Evolutionary conservation across 306 rosid species (phyloP).

Genomic region (Prunus armeniaca): DNA sequence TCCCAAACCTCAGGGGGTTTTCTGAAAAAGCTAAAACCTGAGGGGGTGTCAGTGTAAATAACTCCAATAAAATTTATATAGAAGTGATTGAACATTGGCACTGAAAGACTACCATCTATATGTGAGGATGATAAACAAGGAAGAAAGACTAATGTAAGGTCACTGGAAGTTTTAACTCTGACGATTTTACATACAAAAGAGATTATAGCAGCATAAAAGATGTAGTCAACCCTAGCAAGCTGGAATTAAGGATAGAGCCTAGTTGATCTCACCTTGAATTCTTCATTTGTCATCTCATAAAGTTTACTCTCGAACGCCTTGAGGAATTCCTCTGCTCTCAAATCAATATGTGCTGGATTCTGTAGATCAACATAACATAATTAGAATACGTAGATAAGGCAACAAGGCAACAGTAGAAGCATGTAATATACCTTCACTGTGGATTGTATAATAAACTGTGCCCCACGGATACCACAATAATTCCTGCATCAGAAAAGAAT

Average conservation of each 20-base stretch:
- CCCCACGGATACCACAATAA: slow-evolving; percentile 76
- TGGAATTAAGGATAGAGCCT: not conserved
- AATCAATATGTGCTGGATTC: slow-evolving; percentile 75
- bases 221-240: not conserved
- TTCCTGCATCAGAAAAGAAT: slow-evolving; percentile 44
- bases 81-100: not conserved
- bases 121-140: not conserved
- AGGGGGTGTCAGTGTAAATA: no score
- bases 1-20: no score
- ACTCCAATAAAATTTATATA: not conserved
- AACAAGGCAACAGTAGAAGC: slow-evolving; percentile 1
- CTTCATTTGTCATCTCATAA: slow-evolving; percentile 70
- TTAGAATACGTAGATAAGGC: slow-evolving; percentile 15
- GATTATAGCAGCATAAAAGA: not conserved
- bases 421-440: slow-evolving; percentile 65
- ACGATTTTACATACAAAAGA: not conserved
- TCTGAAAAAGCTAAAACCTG: no score
- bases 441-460: slow-evolving; percentile 84
- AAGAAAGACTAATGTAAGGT: not conserved
- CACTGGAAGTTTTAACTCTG: not conserved
- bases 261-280: slow-evolving; percentile 66
- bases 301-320: slow-evolving; percentile 70
- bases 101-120: not conserved
- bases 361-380: slow-evolving; percentile 28
- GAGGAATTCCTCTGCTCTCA: slow-evolving; percentile 84